A percentile compares a stretch with the other conserved stretches of the same genome.
Conservation (phyloP, 2,329 filamentous ascomycete genomes). For the Stemphylium beticola region DNA sequence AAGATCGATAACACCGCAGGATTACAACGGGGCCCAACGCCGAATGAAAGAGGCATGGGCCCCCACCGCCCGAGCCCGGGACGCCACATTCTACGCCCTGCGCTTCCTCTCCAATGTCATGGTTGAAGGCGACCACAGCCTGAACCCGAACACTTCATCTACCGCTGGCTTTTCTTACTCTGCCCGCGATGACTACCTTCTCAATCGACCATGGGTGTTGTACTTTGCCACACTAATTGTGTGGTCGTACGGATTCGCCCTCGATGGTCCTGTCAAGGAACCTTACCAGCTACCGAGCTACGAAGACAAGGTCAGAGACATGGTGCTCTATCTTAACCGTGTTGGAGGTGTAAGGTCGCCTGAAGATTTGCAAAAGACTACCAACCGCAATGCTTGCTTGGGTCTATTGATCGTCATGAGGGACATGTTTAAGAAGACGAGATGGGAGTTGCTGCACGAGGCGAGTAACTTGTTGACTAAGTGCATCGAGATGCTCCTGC, state of each 20-base stretch:
- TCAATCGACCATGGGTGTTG: constrained; percentile 93
- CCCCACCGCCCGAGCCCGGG: constrained; percentile 82
- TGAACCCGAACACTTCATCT: constrained; percentile 34
- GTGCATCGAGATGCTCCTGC: constrained; percentile 70
- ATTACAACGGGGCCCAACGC: constrained; percentile 78
- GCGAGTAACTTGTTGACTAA: constrained; percentile 80
- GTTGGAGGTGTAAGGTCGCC: constrained; percentile 76
- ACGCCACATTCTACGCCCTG: constrained; percentile 90
- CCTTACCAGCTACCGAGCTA: constrained; percentile 61
- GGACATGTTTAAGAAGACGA: constrained; percentile 79
- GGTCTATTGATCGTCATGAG: constrained; percentile 81
- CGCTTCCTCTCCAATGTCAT: constrained; percentile 88
- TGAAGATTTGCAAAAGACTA: constrained; percentile 74
- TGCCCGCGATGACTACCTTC: constrained; percentile 83
- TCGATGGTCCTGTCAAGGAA: constrained; percentile 76
- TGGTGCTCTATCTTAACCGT: constrained; percentile 77
- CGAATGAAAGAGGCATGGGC: constrained; percentile 92
- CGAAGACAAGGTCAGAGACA: constrained; percentile 74
- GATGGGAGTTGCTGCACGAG: constrained; percentile 92
- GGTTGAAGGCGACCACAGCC: constrained; percentile 61
- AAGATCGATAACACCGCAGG: constrained; percentile 79
- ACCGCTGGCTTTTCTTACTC: constrained; percentile 64
- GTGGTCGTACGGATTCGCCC: constrained; percentile 91
- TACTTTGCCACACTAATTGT: constrained; percentile 92
- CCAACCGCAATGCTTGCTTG: constrained; percentile 81